Percentiles rank a stretch among this genome's conserved stretches.
Conservation (phyloP, 2,329 filamentous ascomycete species). For the Talaromyces sp. region DNA sequence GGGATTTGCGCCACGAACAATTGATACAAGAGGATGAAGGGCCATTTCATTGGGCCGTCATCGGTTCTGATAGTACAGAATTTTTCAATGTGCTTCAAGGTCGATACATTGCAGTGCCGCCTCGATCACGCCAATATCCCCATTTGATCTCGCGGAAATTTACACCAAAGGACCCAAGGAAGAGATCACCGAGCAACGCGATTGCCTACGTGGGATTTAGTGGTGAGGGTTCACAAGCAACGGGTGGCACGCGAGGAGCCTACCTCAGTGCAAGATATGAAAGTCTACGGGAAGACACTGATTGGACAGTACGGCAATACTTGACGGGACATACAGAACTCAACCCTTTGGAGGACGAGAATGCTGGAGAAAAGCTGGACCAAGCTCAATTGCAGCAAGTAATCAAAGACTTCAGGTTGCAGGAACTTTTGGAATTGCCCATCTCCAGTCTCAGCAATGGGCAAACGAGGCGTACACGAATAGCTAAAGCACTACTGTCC, state of each 20-base stretch:
- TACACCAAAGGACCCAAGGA: constrained; percentile 42
- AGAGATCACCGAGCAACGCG: constrained; percentile 60
- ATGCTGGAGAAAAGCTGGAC: constrained; percentile 32
- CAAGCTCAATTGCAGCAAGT: constrained; percentile 54
- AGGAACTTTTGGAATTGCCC: constrained; percentile 67
- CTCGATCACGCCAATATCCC: constrained; percentile 70
- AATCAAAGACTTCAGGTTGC: constrained; percentile 63
- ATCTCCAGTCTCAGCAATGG: constrained; percentile 91
- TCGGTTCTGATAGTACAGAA: constrained; percentile 78
- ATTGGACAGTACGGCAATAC: constrained; percentile 79
- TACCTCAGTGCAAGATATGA: constrained; percentile 91
- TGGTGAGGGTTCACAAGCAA: constrained; percentile 56
- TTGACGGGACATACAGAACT: constrained; percentile 75
- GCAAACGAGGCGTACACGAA: constrained; percentile 78
- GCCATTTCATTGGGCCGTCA: constrained; percentile 62
- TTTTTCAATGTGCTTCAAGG: constrained; percentile 76
- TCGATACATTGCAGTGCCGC: constrained; percentile 68
- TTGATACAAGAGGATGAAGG: constrained; percentile 46
- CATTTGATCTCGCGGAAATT: constrained; percentile 64
- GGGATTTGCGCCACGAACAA: neutral
- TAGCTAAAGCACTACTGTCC: constrained; percentile 76
- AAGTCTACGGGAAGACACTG: constrained; percentile 75
- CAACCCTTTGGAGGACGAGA: constrained; percentile 60
- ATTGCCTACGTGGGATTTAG: constrained; percentile 91
- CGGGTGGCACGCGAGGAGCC: constrained; percentile 54